phyloP scores from a whole-genome alignment of 2,329 filamentous ascomycete genomes.

The Fusarium robinianum region DNA sequence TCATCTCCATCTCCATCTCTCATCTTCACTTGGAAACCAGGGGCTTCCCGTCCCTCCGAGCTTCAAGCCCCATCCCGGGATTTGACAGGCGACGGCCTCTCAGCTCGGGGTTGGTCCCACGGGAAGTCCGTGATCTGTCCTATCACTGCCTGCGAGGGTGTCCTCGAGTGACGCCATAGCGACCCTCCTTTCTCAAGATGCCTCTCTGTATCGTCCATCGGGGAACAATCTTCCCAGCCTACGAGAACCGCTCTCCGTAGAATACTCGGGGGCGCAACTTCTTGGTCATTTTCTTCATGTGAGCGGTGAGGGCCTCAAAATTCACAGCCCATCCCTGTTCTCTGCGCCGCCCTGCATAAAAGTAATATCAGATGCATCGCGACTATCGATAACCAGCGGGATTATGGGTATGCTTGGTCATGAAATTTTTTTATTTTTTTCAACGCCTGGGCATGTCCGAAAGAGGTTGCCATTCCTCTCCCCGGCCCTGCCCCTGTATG shows the following conservation, averaged over 20 bases:
- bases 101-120: conserved; percentile 17
- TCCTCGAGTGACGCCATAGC: conserved; percentile 27
- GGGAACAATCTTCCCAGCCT: too few relatives aligned
- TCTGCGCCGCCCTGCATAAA: conserved; percentile 19
- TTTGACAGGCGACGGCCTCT: conserved; percentile 33
- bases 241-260: too few relatives aligned
- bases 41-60: conserved; percentile 17
- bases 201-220: too few relatives aligned
- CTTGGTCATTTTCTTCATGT: conserved; percentile 1
- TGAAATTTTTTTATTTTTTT: too few relatives aligned
- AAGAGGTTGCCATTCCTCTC: conserved; percentile 17
- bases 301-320: conserved; percentile 18
- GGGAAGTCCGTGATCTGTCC: conserved; percentile 18
- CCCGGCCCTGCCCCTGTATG: conserved; percentile 24
- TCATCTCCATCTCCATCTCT: conserved; percentile 28
- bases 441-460: too few relatives aligned
- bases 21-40: conserved; percentile 29
- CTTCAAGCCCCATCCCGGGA: conserved; percentile 19
- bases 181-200: conserved; percentile 19
- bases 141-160: conserved; percentile 20
- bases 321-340: conserved; percentile 1
- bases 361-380: conserved; percentile 19
- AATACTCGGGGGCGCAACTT: too few relatives aligned
- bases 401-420: too few relatives aligned
- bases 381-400: conserved; percentile 9